Evolutionary conservation across 108 stramenopile species (phyloP).

Genomic region (Schizochytrium sp.): DNA sequence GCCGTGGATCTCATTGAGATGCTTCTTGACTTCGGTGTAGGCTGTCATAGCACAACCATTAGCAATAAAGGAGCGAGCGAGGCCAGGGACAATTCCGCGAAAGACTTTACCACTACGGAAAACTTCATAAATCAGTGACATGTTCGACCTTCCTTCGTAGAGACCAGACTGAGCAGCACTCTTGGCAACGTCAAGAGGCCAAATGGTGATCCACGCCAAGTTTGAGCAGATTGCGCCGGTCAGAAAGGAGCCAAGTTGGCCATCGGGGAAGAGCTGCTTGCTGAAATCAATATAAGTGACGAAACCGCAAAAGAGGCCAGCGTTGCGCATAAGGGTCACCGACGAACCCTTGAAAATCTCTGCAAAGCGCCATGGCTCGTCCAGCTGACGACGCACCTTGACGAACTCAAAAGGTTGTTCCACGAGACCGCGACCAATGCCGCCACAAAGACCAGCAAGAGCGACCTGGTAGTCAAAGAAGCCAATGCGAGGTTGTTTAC

Average conservation of each 20-base stretch:
- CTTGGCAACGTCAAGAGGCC: slow-evolving; percentile 86
- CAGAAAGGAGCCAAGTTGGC: slow-evolving; percentile 76
- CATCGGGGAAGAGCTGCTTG: slow-evolving; percentile 72
- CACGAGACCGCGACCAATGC: slow-evolving; percentile 83
- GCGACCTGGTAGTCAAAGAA: slow-evolving; percentile 80
- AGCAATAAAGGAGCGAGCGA: slow-evolving; percentile 79
- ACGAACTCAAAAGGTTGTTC: slow-evolving; percentile 86
- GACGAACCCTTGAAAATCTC: slow-evolving; percentile 81
- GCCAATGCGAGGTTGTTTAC: slow-evolving; percentile 67
- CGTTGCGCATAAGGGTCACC: slow-evolving; percentile 81
- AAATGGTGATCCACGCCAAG: slow-evolving; percentile 84
- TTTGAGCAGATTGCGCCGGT: slow-evolving; percentile 85
- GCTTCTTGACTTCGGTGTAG: slow-evolving; percentile 71
- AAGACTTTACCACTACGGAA: slow-evolving; percentile 76
- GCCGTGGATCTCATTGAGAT: background rate
- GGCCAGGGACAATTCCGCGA: slow-evolving; percentile 81
- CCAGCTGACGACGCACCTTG: slow-evolving; percentile 82
- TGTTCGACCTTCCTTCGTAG: slow-evolving; percentile 65
- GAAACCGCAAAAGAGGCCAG: slow-evolving; percentile 80
- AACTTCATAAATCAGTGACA: slow-evolving; percentile 73
- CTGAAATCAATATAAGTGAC: slow-evolving; percentile 83
- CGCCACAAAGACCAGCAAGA: slow-evolving; percentile 82
- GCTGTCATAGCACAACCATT: slow-evolving; percentile 86
- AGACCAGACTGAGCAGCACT: slow-evolving; percentile 82
- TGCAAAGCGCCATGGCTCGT: slow-evolving; percentile 72